A percentile compares a stretch with the other conserved stretches of the same genome.
These are phyloP conservation scores for Punica granatum DNA, from an alignment of 345 rosid species.

Conservation along the genomic window DNA sequence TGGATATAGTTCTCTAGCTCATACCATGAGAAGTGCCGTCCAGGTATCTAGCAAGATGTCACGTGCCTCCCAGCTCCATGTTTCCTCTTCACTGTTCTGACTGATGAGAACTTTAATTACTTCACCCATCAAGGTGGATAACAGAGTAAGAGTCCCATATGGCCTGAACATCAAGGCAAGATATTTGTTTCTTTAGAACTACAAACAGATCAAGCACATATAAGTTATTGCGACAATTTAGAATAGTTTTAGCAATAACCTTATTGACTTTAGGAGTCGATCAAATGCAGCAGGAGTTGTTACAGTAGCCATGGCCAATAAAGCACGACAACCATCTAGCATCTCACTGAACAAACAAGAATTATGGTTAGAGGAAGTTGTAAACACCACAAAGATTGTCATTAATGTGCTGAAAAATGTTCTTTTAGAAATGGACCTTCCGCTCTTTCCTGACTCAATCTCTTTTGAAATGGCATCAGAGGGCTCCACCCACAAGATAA, in stretches of 20 bases:
- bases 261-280: slow-evolving; percentile 68
- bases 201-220: not conserved
- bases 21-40: slow-evolving; percentile 79
- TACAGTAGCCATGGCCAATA: slow-evolving; percentile 75
- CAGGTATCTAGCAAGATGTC: slow-evolving; percentile 95
- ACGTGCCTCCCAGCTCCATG: slow-evolving; percentile 97
- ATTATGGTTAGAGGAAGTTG: slow-evolving; percentile 13
- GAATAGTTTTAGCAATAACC: slow-evolving; percentile 32
- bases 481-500: slow-evolving; percentile 86
- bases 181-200: not conserved
- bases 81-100: slow-evolving; percentile 56
- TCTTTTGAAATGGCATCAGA: slow-evolving; percentile 69
- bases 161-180: slow-evolving; percentile 50
- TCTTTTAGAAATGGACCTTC: slow-evolving; percentile 48
- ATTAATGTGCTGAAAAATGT: slow-evolving; percentile 3
- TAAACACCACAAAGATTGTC: slow-evolving; percentile 16
- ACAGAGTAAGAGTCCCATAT: slow-evolving; percentile 71
- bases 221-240: slow-evolving; percentile 5
- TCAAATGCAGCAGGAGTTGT: slow-evolving; percentile 63
- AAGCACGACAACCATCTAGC: slow-evolving; percentile 96
- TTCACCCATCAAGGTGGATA: slow-evolving; percentile 85
- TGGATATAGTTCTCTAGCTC: not conserved
- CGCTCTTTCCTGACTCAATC: slow-evolving; percentile 83
- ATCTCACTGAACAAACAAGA: slow-evolving; percentile 62
- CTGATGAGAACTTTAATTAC: slow-evolving; percentile 70